phyloP scores from a whole-genome alignment of 768 basidiomycete species.

The Trametes punicea region DNA sequence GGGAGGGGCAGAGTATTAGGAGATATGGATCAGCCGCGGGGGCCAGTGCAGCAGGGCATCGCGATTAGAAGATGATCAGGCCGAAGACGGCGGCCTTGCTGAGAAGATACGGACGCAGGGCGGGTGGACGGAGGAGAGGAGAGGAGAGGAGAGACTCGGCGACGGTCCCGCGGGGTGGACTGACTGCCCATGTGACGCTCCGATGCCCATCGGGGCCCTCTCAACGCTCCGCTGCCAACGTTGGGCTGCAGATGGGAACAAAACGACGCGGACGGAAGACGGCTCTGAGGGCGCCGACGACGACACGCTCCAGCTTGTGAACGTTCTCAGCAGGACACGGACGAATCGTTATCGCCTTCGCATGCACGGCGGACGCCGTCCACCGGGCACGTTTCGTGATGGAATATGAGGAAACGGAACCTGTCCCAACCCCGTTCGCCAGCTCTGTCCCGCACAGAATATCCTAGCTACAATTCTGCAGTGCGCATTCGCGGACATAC shows the following conservation, averaged over 20 bases:
- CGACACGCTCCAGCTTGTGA: slow-evolving; percentile 2
- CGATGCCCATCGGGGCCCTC: no score
- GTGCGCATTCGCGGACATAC: no score
- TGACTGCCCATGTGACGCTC: slow-evolving; percentile 9
- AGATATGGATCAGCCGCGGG: slow-evolving; percentile 10
- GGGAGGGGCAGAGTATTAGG: not conserved
- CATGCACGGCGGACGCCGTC: no score
- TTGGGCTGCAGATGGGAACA: slow-evolving; percentile 5
- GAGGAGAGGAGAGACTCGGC: no score
- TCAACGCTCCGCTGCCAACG: no score
- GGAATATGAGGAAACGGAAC: no score
- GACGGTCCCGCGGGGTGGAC: not conserved
- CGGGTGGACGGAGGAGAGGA: not conserved
- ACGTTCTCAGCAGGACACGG: not conserved
- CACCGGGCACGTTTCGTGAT: no score
- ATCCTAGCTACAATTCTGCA: no score
- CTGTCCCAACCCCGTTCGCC: no score
- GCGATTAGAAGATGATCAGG: slow-evolving; percentile 12
- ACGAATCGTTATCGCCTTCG: not conserved
- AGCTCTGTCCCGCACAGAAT: no score
- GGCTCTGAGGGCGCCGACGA: not conserved
- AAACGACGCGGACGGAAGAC: not conserved
- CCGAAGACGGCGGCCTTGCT: slow-evolving; percentile 11
- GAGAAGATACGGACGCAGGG: not conserved
- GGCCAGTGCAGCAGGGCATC: slow-evolving; percentile 7